Evolutionary conservation across 192 early-diverging fungal genomes (phyloP).

Genomic region (Backusella liffmaniae): DNA sequence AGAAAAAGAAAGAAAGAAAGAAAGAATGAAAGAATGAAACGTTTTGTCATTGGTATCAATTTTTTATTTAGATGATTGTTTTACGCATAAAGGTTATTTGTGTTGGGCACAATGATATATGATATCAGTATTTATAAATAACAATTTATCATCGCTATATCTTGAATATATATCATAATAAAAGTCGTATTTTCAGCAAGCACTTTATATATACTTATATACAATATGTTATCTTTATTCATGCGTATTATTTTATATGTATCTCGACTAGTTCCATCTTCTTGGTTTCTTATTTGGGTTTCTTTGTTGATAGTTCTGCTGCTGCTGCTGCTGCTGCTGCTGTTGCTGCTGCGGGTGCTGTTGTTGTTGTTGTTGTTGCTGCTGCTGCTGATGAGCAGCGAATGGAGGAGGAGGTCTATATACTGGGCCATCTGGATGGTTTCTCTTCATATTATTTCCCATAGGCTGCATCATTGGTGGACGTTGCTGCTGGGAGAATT

Average conservation of each 20-base stretch:
- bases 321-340: not conserved
- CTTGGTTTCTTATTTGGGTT: constrained; percentile 11
- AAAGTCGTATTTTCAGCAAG: too few species aligned
- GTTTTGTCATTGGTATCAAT: not conserved
- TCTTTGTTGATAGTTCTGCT: not conserved
- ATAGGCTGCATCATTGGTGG: constrained; percentile 14
- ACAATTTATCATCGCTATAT: too few species aligned
- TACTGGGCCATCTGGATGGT: constrained; percentile 12
- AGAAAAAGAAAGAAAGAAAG: not conserved
- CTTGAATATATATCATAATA: too few species aligned
- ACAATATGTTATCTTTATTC: not conserved
- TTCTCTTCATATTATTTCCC: constrained; percentile 6
- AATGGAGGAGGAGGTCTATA: constrained; percentile 24
- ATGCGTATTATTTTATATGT: not conserved
- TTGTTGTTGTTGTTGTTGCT: not conserved
- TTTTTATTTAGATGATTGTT: not conserved
- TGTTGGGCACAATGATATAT: not conserved
- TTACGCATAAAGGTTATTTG: not conserved
- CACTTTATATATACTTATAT: not conserved
- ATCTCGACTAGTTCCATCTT: constrained; percentile 15
- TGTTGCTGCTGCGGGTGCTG: not conserved
- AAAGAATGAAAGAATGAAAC: not conserved
- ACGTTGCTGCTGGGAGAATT: constrained; percentile 4
- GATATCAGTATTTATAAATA: too few species aligned
- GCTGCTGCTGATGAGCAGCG: not conserved